Base-by-base conservation (phyloP, 129 eudicot species). In the Artemisia tridentata region DNA sequence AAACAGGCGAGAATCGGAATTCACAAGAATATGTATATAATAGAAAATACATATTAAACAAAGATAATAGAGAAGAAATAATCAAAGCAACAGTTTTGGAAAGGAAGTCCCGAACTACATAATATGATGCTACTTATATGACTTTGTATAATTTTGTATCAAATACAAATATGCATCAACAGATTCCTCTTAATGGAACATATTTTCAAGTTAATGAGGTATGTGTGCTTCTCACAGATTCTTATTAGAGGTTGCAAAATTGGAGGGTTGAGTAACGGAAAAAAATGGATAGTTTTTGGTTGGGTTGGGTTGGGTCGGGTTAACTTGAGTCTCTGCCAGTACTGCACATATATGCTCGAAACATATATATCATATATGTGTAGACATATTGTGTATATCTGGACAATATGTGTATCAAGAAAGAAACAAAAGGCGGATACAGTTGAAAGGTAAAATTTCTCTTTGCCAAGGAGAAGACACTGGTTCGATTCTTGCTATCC, bases 171-270 rank as follows among this genome's bases (percentile, higher is more conserved):
- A 45, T 50, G 11, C 31, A 67, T 25, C 45, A 55, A 72, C 57
- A 86, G 96, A 84, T 84, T n/a, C 90, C 96, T 17, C 88, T 89
- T 6, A 89, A 89, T 47, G 96, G 88, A 65, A 89, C 96, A 6
- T 89, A 89, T 43, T 89, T 89, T 76, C 96, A 89, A 57, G 82
- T 86, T 53, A 89, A 89, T 11, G 92, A 89, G 96, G 96, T 86
- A 77, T 27, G 55, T 50, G 5, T 72, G 49, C 23, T 34, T 45
- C 47, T 73, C 63, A 60, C 17, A 70, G 17, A 70, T 50, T 10
- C 46, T 17, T 58, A 31, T 11, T 69, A 38, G 19, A 18, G 27
- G 65, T 18, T 29, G 75, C 23, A 43, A 56, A 43, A 21, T 41
- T 11, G 7, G 56, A 12, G 5, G 45, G 56, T 69, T 46, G 17